phyloP scores from a whole-genome alignment of 441 rosid genomes.

The Manihot esculenta region DNA sequence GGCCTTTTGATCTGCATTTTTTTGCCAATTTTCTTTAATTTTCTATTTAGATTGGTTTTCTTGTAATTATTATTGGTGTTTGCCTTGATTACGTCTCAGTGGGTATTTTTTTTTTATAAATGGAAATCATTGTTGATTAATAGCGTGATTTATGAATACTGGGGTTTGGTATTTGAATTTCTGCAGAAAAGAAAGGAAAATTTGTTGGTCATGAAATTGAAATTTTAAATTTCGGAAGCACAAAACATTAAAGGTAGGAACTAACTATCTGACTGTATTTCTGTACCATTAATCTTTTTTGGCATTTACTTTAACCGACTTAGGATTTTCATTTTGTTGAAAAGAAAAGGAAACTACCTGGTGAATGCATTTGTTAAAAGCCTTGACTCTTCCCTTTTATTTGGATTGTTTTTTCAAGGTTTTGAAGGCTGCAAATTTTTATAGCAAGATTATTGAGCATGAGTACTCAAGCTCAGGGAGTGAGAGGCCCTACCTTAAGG shows the following conservation, averaged over 20 bases:
- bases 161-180: background rate
- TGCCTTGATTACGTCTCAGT: too few relatives aligned
- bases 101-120: too few relatives aligned
- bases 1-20: background rate
- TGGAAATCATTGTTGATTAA: background rate
- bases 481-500: slow-evolving; percentile 41
- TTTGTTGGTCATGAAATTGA: background rate
- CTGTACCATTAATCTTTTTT: background rate
- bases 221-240: background rate
- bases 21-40: background rate
- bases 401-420: slow-evolving; percentile 1
- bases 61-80: too few relatives aligned
- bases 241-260: background rate
- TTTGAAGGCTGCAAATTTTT: slow-evolving; percentile 1
- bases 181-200: background rate
- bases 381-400: background rate
- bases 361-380: background rate
- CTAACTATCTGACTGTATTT: background rate
- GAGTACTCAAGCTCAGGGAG: slow-evolving; percentile 48
- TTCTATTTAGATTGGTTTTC: background rate
- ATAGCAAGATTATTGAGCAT: slow-evolving; percentile 31
- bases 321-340: too few relatives aligned
- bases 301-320: too few relatives aligned
- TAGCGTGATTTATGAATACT: background rate
- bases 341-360: too few relatives aligned